Conservation (phyloP, 805 yeast species). For the Ogataea methanolica region DNA sequence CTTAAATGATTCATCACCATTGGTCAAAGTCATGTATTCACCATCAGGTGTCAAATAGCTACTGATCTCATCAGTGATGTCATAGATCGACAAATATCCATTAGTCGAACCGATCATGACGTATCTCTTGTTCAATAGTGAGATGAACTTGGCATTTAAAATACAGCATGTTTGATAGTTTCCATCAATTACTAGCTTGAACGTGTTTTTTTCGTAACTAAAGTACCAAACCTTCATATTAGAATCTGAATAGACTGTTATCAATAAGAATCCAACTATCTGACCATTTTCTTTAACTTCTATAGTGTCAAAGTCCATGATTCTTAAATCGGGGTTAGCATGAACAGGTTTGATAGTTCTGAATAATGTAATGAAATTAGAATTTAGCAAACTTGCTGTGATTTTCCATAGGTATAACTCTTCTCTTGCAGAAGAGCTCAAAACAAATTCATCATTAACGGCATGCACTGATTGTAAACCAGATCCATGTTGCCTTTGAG, state of each 20-base stretch:
- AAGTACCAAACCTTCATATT: constrained; percentile 62
- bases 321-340: constrained; percentile 74
- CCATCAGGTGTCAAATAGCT: constrained; percentile 7
- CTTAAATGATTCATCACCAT: neutral
- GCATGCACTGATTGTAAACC: constrained; percentile 77
- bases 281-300: constrained; percentile 26
- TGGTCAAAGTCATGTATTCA: neutral
- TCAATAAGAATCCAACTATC: constrained; percentile 44
- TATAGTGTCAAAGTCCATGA: constrained; percentile 74
- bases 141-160: constrained; percentile 51
- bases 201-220: constrained; percentile 31
- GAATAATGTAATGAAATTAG: constrained; percentile 38
- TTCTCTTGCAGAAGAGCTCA: constrained; percentile 77
- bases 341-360: constrained; percentile 51
- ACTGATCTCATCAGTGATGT: constrained; percentile 30
- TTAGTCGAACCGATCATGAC: constrained; percentile 73
- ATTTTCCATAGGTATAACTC: constrained; percentile 82
- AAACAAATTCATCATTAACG: constrained; percentile 44
- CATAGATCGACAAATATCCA: constrained; percentile 68
- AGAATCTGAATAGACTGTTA: constrained; percentile 84
- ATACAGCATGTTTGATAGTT: constrained; percentile 74
- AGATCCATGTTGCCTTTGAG: constrained; percentile 77
- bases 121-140: constrained; percentile 23
- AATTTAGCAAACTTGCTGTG: constrained; percentile 22
- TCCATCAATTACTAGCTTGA: constrained; percentile 42